Evolutionary conservation across 768 basidiomycete species (phyloP).

Genomic region (Suillus subalutaceus): DNA sequence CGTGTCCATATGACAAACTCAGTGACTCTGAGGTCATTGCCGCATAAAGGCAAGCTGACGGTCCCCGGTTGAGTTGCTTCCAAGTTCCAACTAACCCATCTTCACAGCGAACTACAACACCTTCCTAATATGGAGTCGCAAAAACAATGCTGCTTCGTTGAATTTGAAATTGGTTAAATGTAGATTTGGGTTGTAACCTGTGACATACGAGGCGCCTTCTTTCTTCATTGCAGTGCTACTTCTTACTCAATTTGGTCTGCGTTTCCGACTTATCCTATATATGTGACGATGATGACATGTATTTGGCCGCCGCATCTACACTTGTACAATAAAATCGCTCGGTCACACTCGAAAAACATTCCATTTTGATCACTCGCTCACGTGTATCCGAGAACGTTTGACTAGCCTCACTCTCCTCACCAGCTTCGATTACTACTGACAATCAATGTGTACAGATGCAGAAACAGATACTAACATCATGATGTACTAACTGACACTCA

Average conservation of each 20-base stretch:
- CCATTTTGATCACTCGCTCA: too few species aligned
- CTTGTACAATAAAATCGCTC: too few species aligned
- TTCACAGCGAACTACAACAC: conserved; percentile 4
- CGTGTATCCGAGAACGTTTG: too few species aligned
- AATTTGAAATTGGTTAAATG: not conserved
- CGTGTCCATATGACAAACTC: conserved; percentile 21
- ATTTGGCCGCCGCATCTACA: too few species aligned
- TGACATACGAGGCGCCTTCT: not conserved
- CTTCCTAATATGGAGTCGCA: conserved; percentile 8
- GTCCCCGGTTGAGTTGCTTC: not conserved
- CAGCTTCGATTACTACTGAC: too few species aligned
- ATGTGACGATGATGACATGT: too few species aligned
- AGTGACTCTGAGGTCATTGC: conserved; percentile 8
- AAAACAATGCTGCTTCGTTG: not conserved
- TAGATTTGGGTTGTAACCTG: too few species aligned
- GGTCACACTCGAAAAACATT: too few species aligned
- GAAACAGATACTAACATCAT: too few species aligned
- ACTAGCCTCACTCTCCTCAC: too few species aligned
- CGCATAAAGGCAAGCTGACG: conserved; percentile 4
- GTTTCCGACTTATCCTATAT: not conserved
- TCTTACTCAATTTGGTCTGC: not conserved
- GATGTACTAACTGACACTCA: too few species aligned
- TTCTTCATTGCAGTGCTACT: not conserved
- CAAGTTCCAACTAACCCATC: not conserved
- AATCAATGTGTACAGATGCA: too few species aligned